Percentiles rank a stretch among this genome's conserved stretches.
Evolutionary conservation across 352 stramenopile species (phyloP).

Genomic region (Pythium grandisporangium): DNA sequence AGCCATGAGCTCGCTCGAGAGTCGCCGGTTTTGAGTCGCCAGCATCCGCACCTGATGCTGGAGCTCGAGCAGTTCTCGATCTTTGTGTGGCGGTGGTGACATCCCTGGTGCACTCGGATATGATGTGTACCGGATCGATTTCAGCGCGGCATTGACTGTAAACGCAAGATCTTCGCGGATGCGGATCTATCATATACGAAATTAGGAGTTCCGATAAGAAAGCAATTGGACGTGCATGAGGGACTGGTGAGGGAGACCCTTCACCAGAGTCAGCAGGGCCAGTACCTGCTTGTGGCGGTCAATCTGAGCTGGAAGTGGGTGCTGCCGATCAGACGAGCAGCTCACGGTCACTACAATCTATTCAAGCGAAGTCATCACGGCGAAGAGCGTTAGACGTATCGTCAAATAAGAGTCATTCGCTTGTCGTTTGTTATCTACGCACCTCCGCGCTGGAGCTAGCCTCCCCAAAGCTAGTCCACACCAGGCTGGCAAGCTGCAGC

Average conservation of each 20-base stretch:
- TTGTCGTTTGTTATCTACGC: background rate
- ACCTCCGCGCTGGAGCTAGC: slow-evolving; percentile 59
- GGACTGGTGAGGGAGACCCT: too few relatives aligned
- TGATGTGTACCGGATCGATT: slow-evolving; percentile 48
- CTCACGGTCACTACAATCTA: slow-evolving; percentile 49
- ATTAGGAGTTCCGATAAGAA: too few relatives aligned
- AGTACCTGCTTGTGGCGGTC: slow-evolving; percentile 61
- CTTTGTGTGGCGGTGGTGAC: slow-evolving; percentile 14
- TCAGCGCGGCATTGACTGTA: slow-evolving; percentile 70
- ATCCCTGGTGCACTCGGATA: slow-evolving; percentile 19
- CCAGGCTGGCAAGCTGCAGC: slow-evolving; percentile 33
- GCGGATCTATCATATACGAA: slow-evolving; percentile 27
- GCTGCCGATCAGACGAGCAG: slow-evolving; percentile 36
- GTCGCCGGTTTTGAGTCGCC: slow-evolving; percentile 47
- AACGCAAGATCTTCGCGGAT: slow-evolving; percentile 68
- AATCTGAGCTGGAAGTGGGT: slow-evolving; percentile 44
- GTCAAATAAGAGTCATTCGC: too few relatives aligned
- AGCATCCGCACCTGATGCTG: slow-evolving; percentile 58
- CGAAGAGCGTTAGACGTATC: too few relatives aligned
- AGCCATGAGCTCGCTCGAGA: slow-evolving; percentile 34
- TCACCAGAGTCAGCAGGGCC: too few relatives aligned
- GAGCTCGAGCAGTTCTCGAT: slow-evolving; percentile 29
- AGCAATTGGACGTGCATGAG: too few relatives aligned
- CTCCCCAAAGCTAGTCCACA: slow-evolving; percentile 54
- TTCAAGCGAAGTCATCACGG: too few relatives aligned